phyloP scores from a whole-genome alignment of 1,139 yeast genomes.

The Yamadazyma dendronema region DNA sequence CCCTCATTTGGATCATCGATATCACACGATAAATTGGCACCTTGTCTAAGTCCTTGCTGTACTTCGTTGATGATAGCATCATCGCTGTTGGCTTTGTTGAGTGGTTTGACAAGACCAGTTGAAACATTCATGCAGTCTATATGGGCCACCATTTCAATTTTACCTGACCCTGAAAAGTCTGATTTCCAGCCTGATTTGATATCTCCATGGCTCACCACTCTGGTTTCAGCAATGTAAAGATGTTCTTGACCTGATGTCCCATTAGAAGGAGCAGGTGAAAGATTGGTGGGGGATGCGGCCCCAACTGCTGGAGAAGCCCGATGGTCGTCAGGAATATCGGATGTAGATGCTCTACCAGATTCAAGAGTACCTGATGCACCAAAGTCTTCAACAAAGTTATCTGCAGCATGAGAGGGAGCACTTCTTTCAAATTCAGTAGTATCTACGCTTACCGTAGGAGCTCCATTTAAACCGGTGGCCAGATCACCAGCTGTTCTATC shows the following conservation, averaged over 20 bases:
- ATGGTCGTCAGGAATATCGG: not conserved
- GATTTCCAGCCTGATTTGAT: conserved; percentile 92
- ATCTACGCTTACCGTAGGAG: conserved; percentile 14
- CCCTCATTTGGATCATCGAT: conserved; percentile 82
- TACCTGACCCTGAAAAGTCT: conserved; percentile 74
- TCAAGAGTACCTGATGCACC: not conserved
- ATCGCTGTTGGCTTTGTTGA: conserved; percentile 26
- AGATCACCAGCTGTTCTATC: conserved; percentile 1
- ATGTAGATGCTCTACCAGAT: not conserved
- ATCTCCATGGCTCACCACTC: conserved; percentile 76
- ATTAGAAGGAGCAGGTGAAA: not conserved
- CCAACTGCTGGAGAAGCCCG: not conserved
- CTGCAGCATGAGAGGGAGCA: conserved; percentile 26
- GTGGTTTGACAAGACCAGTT: conserved; percentile 48
- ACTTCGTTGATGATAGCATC: conserved; percentile 26
- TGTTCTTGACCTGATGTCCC: conserved; percentile 15
- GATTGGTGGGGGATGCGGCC: not conserved
- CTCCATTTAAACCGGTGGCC: conserved; percentile 14
- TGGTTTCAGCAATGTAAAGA: conserved; percentile 65
- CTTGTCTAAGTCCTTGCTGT: conserved; percentile 32
- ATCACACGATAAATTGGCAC: conserved; percentile 73
- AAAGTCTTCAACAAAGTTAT: conserved; percentile 34
- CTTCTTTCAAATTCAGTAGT: conserved; percentile 17
- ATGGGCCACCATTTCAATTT: conserved; percentile 73
- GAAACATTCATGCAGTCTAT: conserved; percentile 55